Conservation (phyloP, 192 early-diverging fungal genomes). For the Coemansia sp. region DNA sequence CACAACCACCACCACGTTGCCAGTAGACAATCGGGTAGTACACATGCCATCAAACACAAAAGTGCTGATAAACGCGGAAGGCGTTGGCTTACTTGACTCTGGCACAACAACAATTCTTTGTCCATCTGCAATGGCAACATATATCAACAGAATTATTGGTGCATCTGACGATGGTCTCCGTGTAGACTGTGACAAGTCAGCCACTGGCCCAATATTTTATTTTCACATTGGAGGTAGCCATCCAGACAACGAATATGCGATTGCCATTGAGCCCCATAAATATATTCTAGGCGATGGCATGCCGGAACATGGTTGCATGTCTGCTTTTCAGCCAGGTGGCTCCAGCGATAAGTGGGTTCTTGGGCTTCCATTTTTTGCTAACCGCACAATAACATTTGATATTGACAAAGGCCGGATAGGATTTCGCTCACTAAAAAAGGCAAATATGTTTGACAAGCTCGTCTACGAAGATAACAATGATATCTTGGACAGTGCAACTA, state of each 20-base stretch:
- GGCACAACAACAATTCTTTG: constrained; percentile 50
- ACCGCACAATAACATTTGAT: constrained; percentile 46
- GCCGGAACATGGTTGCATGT: constrained; percentile 47
- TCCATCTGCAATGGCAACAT: constrained; percentile 29
- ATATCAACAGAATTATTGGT: constrained; percentile 50
- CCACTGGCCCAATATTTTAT: constrained; percentile 36
- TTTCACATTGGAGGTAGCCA: constrained; percentile 17
- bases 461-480: not conserved
- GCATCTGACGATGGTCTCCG: constrained; percentile 41
- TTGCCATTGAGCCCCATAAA: constrained; percentile 34
- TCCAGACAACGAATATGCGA: not conserved
- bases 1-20: not conserved
- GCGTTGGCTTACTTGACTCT: constrained; percentile 41
- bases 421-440: constrained; percentile 13
- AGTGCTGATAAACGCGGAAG: constrained; percentile 12
- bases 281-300: constrained; percentile 45
- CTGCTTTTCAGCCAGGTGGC: constrained; percentile 50
- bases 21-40: constrained; percentile 7
- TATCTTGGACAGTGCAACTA: not conserved
- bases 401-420: constrained; percentile 46
- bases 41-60: not conserved
- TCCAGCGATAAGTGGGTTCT: constrained; percentile 47
- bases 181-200: constrained; percentile 37
- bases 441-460: constrained; percentile 1
- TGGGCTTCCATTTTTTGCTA: constrained; percentile 48